These are phyloP conservation scores for Samsoniella hepiali DNA, from an alignment of 2,329 filamentous ascomycete genomes.

Conservation along the genomic window DNA sequence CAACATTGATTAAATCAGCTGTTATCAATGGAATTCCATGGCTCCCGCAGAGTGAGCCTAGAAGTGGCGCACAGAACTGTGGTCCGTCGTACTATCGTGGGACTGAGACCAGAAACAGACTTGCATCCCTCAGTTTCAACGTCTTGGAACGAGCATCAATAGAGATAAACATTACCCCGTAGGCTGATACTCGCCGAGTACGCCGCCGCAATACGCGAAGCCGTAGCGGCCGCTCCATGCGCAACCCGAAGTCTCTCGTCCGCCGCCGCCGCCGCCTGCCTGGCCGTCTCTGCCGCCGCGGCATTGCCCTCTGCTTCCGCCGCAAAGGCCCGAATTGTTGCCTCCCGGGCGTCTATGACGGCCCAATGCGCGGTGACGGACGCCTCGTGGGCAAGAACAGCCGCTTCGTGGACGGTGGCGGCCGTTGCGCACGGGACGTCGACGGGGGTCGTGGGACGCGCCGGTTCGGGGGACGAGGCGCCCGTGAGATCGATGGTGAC, in stretches of 20 bases:
- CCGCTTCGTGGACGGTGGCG: background rate
- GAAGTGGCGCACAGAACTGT: no score
- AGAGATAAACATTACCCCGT: background rate
- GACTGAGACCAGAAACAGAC: no score
- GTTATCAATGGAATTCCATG: no score
- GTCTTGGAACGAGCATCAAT: background rate
- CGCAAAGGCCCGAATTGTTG: background rate
- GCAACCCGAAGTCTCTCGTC: background rate
- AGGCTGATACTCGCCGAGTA: background rate
- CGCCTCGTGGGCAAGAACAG: background rate
- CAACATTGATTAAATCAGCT: no score
- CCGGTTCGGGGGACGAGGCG: background rate
- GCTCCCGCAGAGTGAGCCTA: no score
- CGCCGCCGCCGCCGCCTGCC: background rate
- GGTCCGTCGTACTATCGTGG: no score
- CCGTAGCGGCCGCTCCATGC: background rate
- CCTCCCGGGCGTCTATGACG: background rate
- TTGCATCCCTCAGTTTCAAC: background rate
- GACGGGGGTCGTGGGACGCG: background rate
- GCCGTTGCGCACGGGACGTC: background rate
- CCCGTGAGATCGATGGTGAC: background rate
- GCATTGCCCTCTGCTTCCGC: background rate
- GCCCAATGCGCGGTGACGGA: background rate
- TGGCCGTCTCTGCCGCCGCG: background rate
- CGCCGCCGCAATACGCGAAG: background rate